phyloP scores from a whole-genome alignment of 2,329 filamentous ascomycete genomes.

The Beauveria medogensis region DNA sequence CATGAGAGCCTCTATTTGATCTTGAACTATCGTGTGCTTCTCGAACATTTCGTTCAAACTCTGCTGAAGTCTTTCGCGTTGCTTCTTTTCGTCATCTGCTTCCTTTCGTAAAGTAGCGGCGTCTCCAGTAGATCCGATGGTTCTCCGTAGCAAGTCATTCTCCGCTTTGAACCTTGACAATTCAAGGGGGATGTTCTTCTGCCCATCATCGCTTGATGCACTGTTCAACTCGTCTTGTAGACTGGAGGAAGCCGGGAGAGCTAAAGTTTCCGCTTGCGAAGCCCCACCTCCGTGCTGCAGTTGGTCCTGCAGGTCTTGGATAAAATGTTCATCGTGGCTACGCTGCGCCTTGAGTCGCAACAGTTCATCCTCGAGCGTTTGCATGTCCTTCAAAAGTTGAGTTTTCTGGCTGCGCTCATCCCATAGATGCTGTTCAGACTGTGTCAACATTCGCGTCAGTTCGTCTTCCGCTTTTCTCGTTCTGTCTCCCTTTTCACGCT shows the following conservation, averaged over 20 bases:
- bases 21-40: constrained; percentile 47
- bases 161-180: constrained; percentile 53
- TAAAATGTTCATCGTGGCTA: constrained; percentile 43
- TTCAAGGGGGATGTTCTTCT: constrained; percentile 39
- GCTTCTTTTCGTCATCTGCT: constrained; percentile 45
- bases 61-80: constrained; percentile 43
- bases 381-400: constrained; percentile 37
- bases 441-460: constrained; percentile 32
- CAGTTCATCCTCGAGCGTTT: constrained; percentile 39
- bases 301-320: constrained; percentile 54
- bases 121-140: constrained; percentile 45
- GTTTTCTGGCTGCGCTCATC: constrained; percentile 38
- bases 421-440: constrained; percentile 34
- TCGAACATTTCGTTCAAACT: constrained; percentile 50
- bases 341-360: constrained; percentile 38
- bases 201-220: constrained; percentile 31
- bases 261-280: constrained; percentile 16
- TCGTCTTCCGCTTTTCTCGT: constrained; percentile 31
- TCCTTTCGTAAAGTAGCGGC: constrained; percentile 47
- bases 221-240: constrained; percentile 55
- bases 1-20: constrained; percentile 48
- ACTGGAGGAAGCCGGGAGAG: constrained; percentile 25
- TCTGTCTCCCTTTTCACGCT: constrained; percentile 26
- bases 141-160: constrained; percentile 49
- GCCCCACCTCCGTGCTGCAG: constrained; percentile 30